Base-by-base conservation (phyloP, 2,329 filamentous ascomycete genomes). In the Neospermospora avenae region DNA sequence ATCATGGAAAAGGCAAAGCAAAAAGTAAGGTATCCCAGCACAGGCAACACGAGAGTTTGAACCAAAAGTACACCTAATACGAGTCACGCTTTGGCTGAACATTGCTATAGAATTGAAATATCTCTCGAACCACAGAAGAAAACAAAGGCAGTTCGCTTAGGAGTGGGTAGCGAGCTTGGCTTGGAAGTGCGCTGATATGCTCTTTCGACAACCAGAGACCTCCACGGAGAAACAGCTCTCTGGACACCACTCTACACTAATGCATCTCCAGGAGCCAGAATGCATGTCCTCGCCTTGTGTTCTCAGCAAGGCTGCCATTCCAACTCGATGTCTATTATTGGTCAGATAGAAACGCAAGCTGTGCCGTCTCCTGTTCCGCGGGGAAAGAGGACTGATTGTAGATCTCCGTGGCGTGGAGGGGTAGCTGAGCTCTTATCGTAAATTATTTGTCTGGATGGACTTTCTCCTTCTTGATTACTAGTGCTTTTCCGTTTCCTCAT, bases 191-290 rank as follows among this genome's bases (percentile, higher is more conserved):
- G 28, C 28, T 31, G 28, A 6, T 5, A 6, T 31, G 28, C 28
- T 31, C 11, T 31, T 31, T 31, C 28, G 28, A 5, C 28, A 10
- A 10, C 28, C 28, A 10, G 11, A 31, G 28, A 10, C 28, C 5
- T 10, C 39, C 18, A 56, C 58, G 58, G 58, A 60, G 58, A 60
- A 56, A 44, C 58, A 37, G 31, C 45, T 45, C 54, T 35, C 24
- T 56, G 28, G n/a, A 46, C 58, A 28, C 46, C 58, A 52, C 54
- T 34, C 37, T 56, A 20, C 18, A 39, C 13, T 8, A 2, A 16
- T 14, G n/a, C 39, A 18, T 18, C 16, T 18, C 16, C 24, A n/a
- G 16, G 20, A 28, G 42, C 54, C 42, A 46, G 37, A 56, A 56
- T 37, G 45, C 25, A 34, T 46, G 46, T 48, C 3, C 22, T 34